Conservation (phyloP, 139 green algal genomes). For the Eudorina sp. region DNA sequence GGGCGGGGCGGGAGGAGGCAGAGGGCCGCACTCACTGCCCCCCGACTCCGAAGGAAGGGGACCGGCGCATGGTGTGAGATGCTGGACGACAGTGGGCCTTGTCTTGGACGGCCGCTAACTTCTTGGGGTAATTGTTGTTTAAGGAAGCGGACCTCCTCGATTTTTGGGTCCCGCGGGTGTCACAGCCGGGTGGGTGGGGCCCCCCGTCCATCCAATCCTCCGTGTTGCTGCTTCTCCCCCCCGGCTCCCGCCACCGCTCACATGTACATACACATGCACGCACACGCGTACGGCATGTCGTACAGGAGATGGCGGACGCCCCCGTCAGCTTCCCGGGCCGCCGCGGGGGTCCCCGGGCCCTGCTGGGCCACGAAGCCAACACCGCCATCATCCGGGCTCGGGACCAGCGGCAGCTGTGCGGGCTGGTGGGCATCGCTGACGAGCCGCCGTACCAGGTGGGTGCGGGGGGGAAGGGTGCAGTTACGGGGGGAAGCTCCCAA, state of each 20-base stretch:
- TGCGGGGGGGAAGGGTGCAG: too few species aligned
- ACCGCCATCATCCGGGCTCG: not conserved
- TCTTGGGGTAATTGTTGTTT: too few species aligned
- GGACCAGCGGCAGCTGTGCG: not conserved
- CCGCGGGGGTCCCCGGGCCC: not conserved
- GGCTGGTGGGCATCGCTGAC: not conserved
- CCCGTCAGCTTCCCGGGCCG: not conserved
- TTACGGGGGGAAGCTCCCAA: too few species aligned
- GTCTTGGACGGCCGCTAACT: too few species aligned
- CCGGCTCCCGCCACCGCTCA: not conserved
- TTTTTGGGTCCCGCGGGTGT: not conserved
- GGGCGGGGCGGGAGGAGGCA: not conserved
- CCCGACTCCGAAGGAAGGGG: too few species aligned
- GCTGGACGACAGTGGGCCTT: not conserved
- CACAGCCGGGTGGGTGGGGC: not conserved
- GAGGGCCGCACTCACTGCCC: not conserved
- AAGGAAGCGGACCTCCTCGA: not conserved
- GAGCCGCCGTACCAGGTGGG: conserved; percentile 26
- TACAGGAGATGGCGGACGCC: conserved; percentile 38
- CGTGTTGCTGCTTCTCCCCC: not conserved
- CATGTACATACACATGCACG: not conserved
- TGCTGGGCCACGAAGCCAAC: conserved; percentile 33
- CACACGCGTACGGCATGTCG: not conserved
- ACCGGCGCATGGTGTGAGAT: too few species aligned
- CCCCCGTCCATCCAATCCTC: not conserved